These are phyloP conservation scores for Garcia nutans DNA, from an alignment of 345 rosid genomes.

Conservation along the genomic window DNA sequence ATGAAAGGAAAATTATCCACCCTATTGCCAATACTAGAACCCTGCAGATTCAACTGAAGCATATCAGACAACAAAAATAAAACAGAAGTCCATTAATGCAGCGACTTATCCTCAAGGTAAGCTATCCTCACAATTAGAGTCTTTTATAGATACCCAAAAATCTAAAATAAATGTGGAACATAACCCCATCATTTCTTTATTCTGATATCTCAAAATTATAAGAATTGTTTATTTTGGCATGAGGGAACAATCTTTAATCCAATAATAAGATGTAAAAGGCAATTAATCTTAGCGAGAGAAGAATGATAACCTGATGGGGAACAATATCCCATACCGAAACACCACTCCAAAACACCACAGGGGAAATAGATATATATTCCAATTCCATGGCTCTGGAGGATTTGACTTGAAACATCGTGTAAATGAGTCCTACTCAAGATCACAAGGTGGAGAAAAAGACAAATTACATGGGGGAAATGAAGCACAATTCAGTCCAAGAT, in stretches of 20 bases:
- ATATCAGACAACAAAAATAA: conserved; percentile 14
- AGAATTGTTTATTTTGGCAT: neutral
- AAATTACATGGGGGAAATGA: neutral
- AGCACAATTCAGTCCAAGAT: neutral
- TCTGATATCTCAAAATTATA: neutral
- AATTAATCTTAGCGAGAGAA: neutral
- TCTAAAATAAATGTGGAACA: neutral
- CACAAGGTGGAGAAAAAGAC: neutral
- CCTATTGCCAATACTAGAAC: conserved; percentile 70
- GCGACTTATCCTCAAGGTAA: neutral
- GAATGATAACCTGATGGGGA: conserved; percentile 71
- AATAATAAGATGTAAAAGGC: neutral
- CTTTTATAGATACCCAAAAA: neutral
- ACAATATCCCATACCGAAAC: conserved; percentile 73
- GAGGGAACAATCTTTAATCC: neutral
- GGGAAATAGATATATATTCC: conserved; percentile 92
- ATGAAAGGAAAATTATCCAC: conserved; percentile 86
- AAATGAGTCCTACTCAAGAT: conserved; percentile 62
- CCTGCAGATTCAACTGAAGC: conserved; percentile 45
- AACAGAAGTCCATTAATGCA: neutral
- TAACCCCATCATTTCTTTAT: neutral
- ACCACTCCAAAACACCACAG: conserved; percentile 88
- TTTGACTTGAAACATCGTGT: conserved; percentile 94
- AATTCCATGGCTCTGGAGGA: conserved; percentile 95
- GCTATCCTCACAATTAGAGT: neutral